Evolutionary conservation across 371 early-diverging fungal species (phyloP).

Genomic region (Basidiobolus meristosporus): DNA sequence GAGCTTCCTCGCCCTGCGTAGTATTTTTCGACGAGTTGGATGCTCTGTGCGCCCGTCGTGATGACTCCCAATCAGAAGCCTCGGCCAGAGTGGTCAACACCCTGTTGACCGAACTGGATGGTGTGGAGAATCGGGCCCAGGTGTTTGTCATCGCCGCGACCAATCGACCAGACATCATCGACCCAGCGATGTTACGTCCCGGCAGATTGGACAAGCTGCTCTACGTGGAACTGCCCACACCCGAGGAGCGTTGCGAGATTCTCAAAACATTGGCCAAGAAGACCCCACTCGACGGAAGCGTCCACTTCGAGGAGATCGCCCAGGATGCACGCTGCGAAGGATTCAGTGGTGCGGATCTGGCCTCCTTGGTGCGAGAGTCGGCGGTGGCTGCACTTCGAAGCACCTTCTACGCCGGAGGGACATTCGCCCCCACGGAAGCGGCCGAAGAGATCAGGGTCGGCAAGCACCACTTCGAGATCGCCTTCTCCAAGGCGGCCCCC

Average conservation of each 20-base stretch:
- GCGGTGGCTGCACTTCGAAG: slow-evolving; percentile 64
- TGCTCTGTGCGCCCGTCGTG: slow-evolving; percentile 67
- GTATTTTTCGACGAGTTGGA: slow-evolving; percentile 99
- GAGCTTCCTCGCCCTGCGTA: slow-evolving; percentile 88
- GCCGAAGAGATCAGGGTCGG: slow-evolving; percentile 32
- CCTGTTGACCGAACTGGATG: slow-evolving; percentile 94
- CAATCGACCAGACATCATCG: slow-evolving; percentile 87
- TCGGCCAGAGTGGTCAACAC: slow-evolving; percentile 96
- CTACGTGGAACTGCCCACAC: slow-evolving; percentile 86
- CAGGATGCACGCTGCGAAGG: slow-evolving; percentile 52
- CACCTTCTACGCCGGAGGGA: slow-evolving; percentile 19
- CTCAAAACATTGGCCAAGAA: slow-evolving; percentile 58
- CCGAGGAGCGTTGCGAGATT: slow-evolving; percentile 74
- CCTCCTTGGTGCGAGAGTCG: slow-evolving; percentile 78
- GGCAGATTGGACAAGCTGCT: slow-evolving; percentile 97
- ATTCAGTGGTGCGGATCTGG: slow-evolving; percentile 88
- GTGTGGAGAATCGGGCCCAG: slow-evolving; percentile 74
- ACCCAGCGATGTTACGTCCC: slow-evolving; percentile 95
- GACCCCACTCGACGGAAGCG: slow-evolving; percentile 54
- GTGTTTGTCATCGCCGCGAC: slow-evolving; percentile 98
- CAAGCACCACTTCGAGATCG: slow-evolving; percentile 48
- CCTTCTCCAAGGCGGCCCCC: slow-evolving; percentile 62
- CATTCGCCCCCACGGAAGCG: slow-evolving; percentile 3
- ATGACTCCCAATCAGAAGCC: slow-evolving; percentile 72
- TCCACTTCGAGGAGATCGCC: slow-evolving; percentile 59